phyloP scores from a whole-genome alignment of 805 yeast species.

The Candida verbasci region DNA sequence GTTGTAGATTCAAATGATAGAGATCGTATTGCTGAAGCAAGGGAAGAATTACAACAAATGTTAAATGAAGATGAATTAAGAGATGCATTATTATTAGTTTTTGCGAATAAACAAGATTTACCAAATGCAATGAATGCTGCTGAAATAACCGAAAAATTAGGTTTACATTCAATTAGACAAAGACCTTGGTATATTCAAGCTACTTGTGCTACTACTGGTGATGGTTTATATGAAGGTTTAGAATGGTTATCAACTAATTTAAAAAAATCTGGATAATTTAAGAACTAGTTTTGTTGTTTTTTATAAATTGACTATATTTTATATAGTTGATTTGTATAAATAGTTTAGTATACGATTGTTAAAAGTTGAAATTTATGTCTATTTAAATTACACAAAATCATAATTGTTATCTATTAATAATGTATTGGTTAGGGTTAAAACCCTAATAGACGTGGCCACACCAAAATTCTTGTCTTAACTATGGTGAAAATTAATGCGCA shows the following conservation, averaged over 20 bases:
- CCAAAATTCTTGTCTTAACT: no score
- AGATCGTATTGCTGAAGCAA: slow-evolving; percentile 95
- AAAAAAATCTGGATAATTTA: slow-evolving; percentile 42
- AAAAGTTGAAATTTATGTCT: no score
- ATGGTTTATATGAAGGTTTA: slow-evolving; percentile 95
- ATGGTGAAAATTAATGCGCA: no score
- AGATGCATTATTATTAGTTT: slow-evolving; percentile 90
- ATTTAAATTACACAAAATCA: no score
- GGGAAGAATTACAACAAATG: slow-evolving; percentile 98
- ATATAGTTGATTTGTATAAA: background rate
- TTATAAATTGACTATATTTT: no score
- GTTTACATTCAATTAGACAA: slow-evolving; percentile 94
- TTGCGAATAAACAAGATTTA: slow-evolving; percentile 98
- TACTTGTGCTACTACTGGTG: slow-evolving; percentile 98
- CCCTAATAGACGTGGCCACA: no score
- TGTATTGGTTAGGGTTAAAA: no score
- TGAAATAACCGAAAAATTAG: slow-evolving; percentile 95
- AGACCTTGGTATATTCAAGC: slow-evolving; percentile 99
- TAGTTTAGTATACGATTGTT: background rate
- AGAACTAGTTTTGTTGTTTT: background rate
- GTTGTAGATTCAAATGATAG: slow-evolving; percentile 98
- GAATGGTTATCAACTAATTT: slow-evolving; percentile 94
- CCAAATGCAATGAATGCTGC: slow-evolving; percentile 99
- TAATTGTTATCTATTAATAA: no score
- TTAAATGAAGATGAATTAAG: slow-evolving; percentile 97